A percentile compares a stretch with the other conserved stretches of the same genome.
Conservation (phyloP, 768 basidiomycete species). For the Mrakia gelida region DNA sequence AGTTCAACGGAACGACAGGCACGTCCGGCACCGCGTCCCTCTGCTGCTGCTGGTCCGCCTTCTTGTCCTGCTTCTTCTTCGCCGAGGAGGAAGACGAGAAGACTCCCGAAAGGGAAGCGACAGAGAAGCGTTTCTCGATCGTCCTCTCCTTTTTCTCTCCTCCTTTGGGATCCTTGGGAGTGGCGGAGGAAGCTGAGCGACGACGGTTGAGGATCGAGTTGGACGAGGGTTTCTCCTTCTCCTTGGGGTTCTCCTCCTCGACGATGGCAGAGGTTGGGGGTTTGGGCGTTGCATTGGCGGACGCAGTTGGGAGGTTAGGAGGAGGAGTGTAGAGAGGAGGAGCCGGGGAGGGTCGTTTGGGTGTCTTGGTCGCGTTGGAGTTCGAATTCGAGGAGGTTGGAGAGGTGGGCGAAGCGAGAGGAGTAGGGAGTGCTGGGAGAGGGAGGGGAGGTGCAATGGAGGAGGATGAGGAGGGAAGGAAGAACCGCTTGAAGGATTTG, state of each 20-base stretch:
- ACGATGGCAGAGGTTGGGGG: too few relatives aligned
- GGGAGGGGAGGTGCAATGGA: neutral
- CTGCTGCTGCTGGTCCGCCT: too few relatives aligned
- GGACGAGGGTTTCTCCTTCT: neutral
- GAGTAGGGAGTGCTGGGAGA: neutral
- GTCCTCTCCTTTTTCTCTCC: neutral
- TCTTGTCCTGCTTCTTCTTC: neutral
- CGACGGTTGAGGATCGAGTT: neutral
- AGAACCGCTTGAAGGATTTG: conserved; percentile 1
- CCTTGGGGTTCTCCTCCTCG: neutral
- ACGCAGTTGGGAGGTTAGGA: neutral
- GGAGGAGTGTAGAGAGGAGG: neutral
- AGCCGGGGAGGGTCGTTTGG: neutral
- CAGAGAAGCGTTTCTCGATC: neutral
- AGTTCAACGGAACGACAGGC: neutral
- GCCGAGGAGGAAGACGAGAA: neutral
- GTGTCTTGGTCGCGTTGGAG: neutral
- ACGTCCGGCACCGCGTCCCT: neutral
- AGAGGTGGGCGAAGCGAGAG: neutral
- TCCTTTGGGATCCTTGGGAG: neutral
- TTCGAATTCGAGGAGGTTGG: too few relatives aligned
- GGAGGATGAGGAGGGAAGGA: neutral
- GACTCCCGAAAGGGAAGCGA: neutral
- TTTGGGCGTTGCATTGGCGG: neutral
- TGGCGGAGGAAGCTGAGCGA: neutral